These are phyloP conservation scores for Russula foetens DNA, from an alignment of 768 basidiomycete species.

Conservation along the genomic window DNA sequence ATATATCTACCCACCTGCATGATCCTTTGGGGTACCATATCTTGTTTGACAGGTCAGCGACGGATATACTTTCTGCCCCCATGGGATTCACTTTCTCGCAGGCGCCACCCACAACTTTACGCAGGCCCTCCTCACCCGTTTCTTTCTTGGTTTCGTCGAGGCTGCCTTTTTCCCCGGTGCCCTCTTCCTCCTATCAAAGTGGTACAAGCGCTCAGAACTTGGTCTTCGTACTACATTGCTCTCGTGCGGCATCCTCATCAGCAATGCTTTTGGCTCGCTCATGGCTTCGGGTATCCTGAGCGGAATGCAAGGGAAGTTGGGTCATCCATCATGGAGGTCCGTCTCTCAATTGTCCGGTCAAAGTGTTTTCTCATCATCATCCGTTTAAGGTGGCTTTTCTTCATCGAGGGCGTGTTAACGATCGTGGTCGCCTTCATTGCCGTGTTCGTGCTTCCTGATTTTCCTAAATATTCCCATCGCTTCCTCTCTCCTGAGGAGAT, in stretches of 20 bases:
- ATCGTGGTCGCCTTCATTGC: slow-evolving; percentile 44
- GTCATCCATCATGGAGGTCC: slow-evolving; percentile 67
- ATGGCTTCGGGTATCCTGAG: slow-evolving; percentile 71
- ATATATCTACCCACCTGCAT: slow-evolving; percentile 60
- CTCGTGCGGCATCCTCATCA: slow-evolving; percentile 64
- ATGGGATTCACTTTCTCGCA: not conserved
- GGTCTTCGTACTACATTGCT: slow-evolving; percentile 61
- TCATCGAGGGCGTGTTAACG: slow-evolving; percentile 55
- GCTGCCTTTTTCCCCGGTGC: slow-evolving; percentile 68
- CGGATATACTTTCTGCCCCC: not conserved
- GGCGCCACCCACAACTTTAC: slow-evolving; percentile 33
- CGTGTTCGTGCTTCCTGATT: slow-evolving; percentile 65
- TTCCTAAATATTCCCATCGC: slow-evolving; percentile 47
- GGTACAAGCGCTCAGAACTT: slow-evolving; percentile 69
- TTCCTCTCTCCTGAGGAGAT: slow-evolving; percentile 56
- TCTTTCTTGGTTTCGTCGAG: slow-evolving; percentile 56
- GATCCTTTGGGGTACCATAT: slow-evolving; percentile 58
- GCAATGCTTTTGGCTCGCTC: slow-evolving; percentile 75
- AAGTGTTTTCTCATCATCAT: not conserved
- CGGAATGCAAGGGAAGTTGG: slow-evolving; percentile 60
- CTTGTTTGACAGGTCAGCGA: slow-evolving; percentile 32
- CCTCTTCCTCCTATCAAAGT: slow-evolving; percentile 53
- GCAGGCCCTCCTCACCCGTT: slow-evolving; percentile 59
- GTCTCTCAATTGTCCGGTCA: slow-evolving; percentile 17
- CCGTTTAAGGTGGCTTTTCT: slow-evolving; percentile 58